These are phyloP conservation scores for Westerdykella sp. DNA, from an alignment of 2,329 filamentous ascomycete species.

Conservation along the genomic window DNA sequence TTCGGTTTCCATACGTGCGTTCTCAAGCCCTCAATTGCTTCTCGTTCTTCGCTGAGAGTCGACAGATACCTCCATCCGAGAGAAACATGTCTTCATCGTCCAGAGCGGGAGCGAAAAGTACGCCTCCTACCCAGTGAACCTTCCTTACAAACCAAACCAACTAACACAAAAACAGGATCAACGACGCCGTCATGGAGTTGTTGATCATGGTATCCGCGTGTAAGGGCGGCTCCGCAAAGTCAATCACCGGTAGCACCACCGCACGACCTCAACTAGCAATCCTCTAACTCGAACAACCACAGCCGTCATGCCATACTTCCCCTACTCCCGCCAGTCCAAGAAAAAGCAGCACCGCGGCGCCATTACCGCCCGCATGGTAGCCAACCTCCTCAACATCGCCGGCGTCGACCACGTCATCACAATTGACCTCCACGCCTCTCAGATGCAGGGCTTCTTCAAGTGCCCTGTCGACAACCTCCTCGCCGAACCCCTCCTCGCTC, in stretches of 20 bases:
- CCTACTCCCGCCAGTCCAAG: constrained; percentile 98
- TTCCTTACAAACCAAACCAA: not conserved
- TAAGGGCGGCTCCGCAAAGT: constrained; percentile 94
- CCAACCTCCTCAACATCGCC: constrained; percentile 86
- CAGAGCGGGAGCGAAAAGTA: constrained; percentile 86
- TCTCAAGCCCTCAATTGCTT: constrained; percentile 6
- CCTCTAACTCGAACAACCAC: constrained; percentile 46
- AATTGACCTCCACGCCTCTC: constrained; percentile 83
- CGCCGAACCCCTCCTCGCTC: constrained; percentile 88
- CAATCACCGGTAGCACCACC: constrained; percentile 69
- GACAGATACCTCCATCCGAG: constrained; percentile 66
- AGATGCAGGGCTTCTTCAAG: constrained; percentile 99
- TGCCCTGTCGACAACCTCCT: constrained; percentile 97
- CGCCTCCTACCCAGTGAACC: constrained; percentile 12
- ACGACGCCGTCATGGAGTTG: constrained; percentile 98
- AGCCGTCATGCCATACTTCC: constrained; percentile 92
- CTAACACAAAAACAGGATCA: constrained; percentile 55
- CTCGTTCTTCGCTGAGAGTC: not conserved
- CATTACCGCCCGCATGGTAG: constrained; percentile 94
- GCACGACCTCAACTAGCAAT: constrained; percentile 4
- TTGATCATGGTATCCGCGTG: constrained; percentile 99
- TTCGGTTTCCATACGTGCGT: constrained; percentile 58
- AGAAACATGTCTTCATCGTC: constrained; percentile 98
- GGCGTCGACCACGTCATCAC: constrained; percentile 97
- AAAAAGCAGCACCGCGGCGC: constrained; percentile 96